These are phyloP conservation scores for Candida nitratophila DNA, from an alignment of 805 yeast species.

Conservation along the genomic window DNA sequence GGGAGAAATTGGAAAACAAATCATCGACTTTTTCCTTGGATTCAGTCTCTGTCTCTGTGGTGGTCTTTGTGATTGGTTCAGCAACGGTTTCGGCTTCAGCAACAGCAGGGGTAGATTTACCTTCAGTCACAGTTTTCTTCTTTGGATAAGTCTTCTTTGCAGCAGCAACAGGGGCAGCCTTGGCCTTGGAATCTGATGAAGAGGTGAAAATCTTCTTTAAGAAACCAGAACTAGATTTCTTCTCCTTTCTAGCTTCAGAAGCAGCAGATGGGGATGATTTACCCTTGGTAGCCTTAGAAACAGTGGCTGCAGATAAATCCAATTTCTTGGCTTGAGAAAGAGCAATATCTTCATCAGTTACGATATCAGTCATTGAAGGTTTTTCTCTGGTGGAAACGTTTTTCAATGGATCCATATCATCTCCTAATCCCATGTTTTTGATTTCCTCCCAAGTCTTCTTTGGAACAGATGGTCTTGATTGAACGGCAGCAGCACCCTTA, in stretches of 20 bases:
- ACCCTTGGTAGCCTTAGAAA: slow-evolving; percentile 5
- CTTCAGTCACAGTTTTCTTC: slow-evolving; percentile 4
- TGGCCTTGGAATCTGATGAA: neutral
- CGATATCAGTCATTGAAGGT: slow-evolving; percentile 27
- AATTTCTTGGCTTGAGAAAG: slow-evolving; percentile 1
- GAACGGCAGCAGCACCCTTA: neutral
- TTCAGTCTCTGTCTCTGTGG: neutral
- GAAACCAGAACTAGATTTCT: neutral
- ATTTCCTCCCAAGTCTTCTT: slow-evolving; percentile 23
- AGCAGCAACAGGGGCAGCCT: slow-evolving; percentile 4
- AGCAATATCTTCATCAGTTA: slow-evolving; percentile 12
- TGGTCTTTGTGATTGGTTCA: slow-evolving; percentile 3
- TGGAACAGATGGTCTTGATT: slow-evolving; percentile 7
- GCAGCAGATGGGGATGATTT: slow-evolving; percentile 4
- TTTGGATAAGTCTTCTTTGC: slow-evolving; percentile 8
- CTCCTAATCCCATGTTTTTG: slow-evolving; percentile 18
- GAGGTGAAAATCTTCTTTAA: neutral
- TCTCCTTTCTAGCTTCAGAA: slow-evolving; percentile 4
- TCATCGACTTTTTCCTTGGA: slow-evolving; percentile 7
- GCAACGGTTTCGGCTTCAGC: neutral
- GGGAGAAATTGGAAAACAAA: slow-evolving; percentile 39
- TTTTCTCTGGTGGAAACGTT: slow-evolving; percentile 32
- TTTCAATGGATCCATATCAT: slow-evolving; percentile 26
- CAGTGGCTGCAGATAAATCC: neutral
- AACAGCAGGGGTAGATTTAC: slow-evolving; percentile 3